Percentiles rank a stretch among this genome's conserved stretches.
Conservation (phyloP, 2,329 filamentous ascomycete genomes). For the Pseudogymnoascus sp. region DNA sequence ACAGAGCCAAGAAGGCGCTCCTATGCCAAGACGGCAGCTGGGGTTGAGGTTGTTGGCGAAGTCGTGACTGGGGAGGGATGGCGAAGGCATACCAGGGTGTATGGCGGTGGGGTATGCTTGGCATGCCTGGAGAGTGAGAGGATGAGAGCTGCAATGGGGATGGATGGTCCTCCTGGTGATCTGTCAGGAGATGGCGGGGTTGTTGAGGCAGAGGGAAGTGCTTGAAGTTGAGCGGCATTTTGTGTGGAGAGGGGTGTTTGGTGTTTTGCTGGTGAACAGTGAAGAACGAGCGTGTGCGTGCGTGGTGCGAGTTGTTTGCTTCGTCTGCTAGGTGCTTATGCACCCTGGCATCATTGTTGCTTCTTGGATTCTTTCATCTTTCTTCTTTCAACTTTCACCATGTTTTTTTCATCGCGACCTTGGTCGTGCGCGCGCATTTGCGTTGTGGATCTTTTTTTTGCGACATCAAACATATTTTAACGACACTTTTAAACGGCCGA, state of each 20-base stretch:
- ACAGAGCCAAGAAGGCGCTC: constrained; percentile 14
- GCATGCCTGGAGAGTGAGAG: constrained; percentile 25
- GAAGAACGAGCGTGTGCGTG: not conserved
- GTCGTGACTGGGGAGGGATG: constrained; percentile 23
- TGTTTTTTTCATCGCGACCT: not conserved
- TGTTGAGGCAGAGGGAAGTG: not conserved
- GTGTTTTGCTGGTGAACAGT: not conserved
- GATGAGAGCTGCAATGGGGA: constrained; percentile 10
- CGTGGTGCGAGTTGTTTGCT: not conserved
- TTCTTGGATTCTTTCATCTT: not conserved
- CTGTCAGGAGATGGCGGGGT: not conserved
- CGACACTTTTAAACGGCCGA: not conserved
- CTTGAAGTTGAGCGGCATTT: not conserved
- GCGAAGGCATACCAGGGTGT: constrained; percentile 26
- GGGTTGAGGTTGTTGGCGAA: constrained; percentile 19
- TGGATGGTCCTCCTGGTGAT: not conserved
- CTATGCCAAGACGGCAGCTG: constrained; percentile 17
- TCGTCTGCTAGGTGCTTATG: not conserved
- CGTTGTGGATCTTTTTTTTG: not conserved
- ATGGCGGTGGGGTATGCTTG: constrained; percentile 26
- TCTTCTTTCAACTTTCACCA: not conserved
- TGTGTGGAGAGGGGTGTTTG: not conserved
- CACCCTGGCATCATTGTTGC: not conserved
- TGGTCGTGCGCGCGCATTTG: not conserved
- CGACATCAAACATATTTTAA: constrained; percentile 1